Conservation (phyloP, 768 basidiomycete genomes). For the Dacryopinax primogenitus region DNA sequence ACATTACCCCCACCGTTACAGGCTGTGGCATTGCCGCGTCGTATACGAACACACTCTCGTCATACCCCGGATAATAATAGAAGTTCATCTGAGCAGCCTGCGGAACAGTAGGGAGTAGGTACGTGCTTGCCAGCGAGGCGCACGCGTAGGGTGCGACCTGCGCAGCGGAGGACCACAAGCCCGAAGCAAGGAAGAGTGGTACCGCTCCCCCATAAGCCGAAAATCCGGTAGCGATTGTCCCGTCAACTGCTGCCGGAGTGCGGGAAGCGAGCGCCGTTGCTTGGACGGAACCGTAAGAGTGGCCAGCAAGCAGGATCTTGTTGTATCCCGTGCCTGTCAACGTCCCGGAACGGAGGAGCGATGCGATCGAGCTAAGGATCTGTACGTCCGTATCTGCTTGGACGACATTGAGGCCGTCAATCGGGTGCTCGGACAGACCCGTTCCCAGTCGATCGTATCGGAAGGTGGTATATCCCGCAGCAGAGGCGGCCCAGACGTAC, state of each 20-base stretch:
- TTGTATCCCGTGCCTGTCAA: conserved; percentile 12
- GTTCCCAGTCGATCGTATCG: conserved; percentile 17
- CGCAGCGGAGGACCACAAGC: conserved; percentile 13
- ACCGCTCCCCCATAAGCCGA: conserved; percentile 12
- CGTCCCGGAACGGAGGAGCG: conserved; percentile 10
- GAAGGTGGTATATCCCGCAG: conserved; percentile 16
- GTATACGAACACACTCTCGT: background rate
- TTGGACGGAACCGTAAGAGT: conserved; percentile 17
- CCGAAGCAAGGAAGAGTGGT: conserved; percentile 13
- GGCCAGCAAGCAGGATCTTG: conserved; percentile 15
- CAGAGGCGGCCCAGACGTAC: conserved; percentile 14
- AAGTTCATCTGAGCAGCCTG: conserved; percentile 18
- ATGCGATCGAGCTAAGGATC: background rate
- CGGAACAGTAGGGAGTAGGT: conserved; percentile 13
- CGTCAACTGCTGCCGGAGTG: conserved; percentile 10
- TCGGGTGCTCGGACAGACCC: conserved; percentile 14
- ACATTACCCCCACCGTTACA: conserved; percentile 14
- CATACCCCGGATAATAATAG: conserved; percentile 14
- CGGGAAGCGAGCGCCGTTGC: background rate
- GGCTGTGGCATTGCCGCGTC: conserved; percentile 13
- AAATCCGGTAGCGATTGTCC: conserved; percentile 14
- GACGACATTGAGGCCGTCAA: conserved; percentile 14
- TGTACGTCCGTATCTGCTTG: background rate
- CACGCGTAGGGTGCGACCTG: conserved; percentile 12
- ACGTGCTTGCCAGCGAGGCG: conserved; percentile 10